Percentiles rank a stretch among this genome's conserved stretches.
Evolutionary conservation across 805 yeast genomes (phyloP).

Genomic region (Saturnispora ahearnii): DNA sequence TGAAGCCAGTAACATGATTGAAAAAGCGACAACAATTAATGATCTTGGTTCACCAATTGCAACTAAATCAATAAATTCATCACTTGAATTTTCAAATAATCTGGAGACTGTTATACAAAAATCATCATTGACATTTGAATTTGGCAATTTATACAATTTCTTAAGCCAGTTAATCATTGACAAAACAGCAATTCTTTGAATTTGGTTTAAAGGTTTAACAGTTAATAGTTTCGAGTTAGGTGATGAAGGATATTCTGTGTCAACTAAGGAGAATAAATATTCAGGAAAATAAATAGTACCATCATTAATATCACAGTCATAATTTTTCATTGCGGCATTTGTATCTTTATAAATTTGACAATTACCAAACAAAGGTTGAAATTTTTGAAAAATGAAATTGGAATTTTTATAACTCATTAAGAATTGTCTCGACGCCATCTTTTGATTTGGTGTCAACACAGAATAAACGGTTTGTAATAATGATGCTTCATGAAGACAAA

Average conservation of each 20-base stretch:
- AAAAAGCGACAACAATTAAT: conserved; percentile 16
- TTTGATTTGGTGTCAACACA: conserved; percentile 14
- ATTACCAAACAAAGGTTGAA: conserved; percentile 1
- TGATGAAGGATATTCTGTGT: background rate
- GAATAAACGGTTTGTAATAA: conserved; percentile 11
- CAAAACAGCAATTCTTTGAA: background rate
- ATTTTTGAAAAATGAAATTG: conserved; percentile 6
- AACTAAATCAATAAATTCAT: conserved; percentile 10
- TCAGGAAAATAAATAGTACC: conserved; percentile 13
- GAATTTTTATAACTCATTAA: conserved; percentile 12
- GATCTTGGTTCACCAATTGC: conserved; percentile 16
- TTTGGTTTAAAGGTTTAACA: background rate
- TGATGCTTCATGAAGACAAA: conserved; percentile 7
- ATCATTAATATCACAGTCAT: conserved; percentile 2
- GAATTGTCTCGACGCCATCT: conserved; percentile 12
- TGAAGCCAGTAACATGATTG: conserved; percentile 14
- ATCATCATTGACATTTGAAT: conserved; percentile 11
- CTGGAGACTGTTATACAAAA: conserved; percentile 12
- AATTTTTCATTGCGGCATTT: background rate
- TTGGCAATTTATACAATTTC: conserved; percentile 4
- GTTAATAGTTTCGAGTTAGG: background rate
- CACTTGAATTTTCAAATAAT: conserved; percentile 11
- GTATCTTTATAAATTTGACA: conserved; percentile 3
- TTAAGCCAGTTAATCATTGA: conserved; percentile 1
- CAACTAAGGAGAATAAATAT: conserved; percentile 12